phyloP scores from a whole-genome alignment of 2,329 filamentous ascomycete species.

The Aspergillus alliaceus region DNA sequence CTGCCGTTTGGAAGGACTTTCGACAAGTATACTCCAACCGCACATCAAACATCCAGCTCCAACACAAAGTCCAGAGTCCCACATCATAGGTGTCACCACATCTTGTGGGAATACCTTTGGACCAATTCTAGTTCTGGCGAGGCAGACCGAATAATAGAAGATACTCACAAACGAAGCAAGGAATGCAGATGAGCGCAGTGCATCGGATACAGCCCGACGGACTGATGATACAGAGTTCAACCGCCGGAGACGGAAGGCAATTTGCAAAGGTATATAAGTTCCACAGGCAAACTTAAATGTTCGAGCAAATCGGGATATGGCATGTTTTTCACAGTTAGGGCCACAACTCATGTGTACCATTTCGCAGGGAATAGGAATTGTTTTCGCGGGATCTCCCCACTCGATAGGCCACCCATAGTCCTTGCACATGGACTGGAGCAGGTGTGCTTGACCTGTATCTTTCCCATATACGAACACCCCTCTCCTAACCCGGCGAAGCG shows the following conservation, averaged over 20 bases:
- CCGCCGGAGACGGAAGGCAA: constrained; percentile 59
- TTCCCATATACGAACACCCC: constrained; percentile 70
- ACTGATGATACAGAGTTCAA: constrained; percentile 48
- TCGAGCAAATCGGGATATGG: constrained; percentile 63
- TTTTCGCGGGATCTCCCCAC: constrained; percentile 70
- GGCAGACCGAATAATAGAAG: constrained; percentile 84
- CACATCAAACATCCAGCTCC: constrained; percentile 71
- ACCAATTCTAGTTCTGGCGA: constrained; percentile 71
- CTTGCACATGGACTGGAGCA: constrained; percentile 70
- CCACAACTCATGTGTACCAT: constrained; percentile 80
- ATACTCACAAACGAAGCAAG: constrained; percentile 73
- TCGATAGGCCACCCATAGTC: constrained; percentile 68
- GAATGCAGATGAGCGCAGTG: constrained; percentile 72
- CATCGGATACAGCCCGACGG: constrained; percentile 57
- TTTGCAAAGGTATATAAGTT: constrained; percentile 74
- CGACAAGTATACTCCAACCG: constrained; percentile 78
- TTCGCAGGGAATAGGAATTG: constrained; percentile 76
- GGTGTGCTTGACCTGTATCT: constrained; percentile 67
- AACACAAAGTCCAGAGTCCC: constrained; percentile 65
- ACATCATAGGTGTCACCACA: constrained; percentile 54
- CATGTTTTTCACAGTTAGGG: constrained; percentile 70
- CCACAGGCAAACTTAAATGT: constrained; percentile 73
- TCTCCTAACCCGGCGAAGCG: constrained; percentile 65
- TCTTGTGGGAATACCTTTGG: constrained; percentile 65
- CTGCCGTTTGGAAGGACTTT: constrained; percentile 63